Conservation (phyloP, 805 yeast genomes). For the Maudiozyma serrabonitensis region DNA sequence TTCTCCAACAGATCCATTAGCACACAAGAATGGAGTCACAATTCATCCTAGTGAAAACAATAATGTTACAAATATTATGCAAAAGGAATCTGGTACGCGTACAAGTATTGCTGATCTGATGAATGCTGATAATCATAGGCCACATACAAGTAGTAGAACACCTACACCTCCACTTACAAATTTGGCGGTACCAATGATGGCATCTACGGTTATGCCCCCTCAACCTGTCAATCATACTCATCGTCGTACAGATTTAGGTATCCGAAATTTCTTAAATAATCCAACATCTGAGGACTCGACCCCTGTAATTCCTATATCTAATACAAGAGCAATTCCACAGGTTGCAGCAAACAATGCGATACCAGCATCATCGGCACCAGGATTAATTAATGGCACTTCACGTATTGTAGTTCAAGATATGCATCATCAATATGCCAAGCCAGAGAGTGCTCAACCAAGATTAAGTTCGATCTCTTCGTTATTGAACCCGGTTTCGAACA, state of each 20-base stretch:
- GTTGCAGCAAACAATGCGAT: neutral
- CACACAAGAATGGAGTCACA: neutral
- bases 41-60: neutral
- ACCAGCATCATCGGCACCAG: neutral
- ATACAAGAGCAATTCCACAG: neutral
- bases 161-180: neutral
- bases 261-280: constrained; percentile 1
- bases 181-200: neutral
- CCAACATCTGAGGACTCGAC: neutral
- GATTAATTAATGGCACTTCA: neutral
- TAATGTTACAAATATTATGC: neutral
- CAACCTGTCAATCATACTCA: neutral
- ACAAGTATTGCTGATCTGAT: neutral
- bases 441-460: constrained; percentile 3
- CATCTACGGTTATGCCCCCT: neutral
- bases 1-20: neutral
- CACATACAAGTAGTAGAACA: neutral
- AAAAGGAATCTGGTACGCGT: constrained; percentile 1
- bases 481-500: constrained; percentile 8
- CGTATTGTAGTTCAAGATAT: constrained; percentile 3
- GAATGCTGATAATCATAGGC: neutral
- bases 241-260: neutral
- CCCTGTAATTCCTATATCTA: neutral
- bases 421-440: neutral
- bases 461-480: constrained; percentile 10